Base-by-base conservation (phyloP, 768 basidiomycete species). In the Rhodotorula sphaerocarpa region DNA sequence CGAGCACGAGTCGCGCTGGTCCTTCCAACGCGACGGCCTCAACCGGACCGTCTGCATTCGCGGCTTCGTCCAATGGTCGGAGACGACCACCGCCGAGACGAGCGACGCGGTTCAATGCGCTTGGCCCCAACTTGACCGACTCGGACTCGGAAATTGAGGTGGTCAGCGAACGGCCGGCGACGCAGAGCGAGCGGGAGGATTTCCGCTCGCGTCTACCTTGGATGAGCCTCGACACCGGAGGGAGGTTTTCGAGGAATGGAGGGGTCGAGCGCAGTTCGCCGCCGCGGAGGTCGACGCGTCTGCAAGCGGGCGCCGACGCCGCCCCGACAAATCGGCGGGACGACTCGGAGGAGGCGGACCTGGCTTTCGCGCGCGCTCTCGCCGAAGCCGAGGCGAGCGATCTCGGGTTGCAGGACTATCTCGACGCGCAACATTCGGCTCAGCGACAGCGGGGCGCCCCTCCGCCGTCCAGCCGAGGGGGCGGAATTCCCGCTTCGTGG, bases 121-220 rank as follows among this genome's bases (percentile, higher is more conserved):
- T 34, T 28, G 18, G 18, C 27, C 21, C 30, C 23, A n/a, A 18
- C 11, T 23, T 15, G 31, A 36, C n/a, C 34, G 50, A 45, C 6
- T 27, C 16, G 12, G 50, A 59, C 33, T 36, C 36, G 11, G 59
- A 54, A 3, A 30, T 43, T 6, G 59, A 61, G 46, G 46, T 61
- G 11, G 41, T 55, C 23, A 23, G 39, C 21, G 36, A 55, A 23
- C 20, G 53, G 18, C 36, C 52, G 5, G 59, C 53, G 15, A 34
- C 21, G 36, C 18, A 36, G 12, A n/a, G 23, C 36, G 23, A 3
- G n/a, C 30, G n/a, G n/a, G n/a, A n/a, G n/a, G n/a, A n/a, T 16
- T 39, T 7, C 27, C 41, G 20, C n/a, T 10, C 41, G 28, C 25
- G 9, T 2, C 28, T 20, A 41, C n/a, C n/a, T n/a, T n/a, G n/a